Conservation (phyloP, 2,329 filamentous ascomycete species). For the Geoglossum cookeanum region DNA sequence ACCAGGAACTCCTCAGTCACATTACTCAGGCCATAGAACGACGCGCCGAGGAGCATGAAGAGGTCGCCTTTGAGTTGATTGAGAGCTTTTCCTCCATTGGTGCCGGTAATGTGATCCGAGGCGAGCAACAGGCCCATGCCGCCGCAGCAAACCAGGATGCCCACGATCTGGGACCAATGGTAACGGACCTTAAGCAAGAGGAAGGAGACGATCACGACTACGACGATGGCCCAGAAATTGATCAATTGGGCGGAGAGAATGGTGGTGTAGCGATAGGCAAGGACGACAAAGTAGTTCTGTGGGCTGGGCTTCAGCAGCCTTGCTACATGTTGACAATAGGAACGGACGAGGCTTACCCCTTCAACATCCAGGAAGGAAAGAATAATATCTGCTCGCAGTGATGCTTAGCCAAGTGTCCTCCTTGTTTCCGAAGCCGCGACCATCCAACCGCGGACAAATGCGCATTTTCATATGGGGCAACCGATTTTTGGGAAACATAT, state of each 20-base stretch:
- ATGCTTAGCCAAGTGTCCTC: not conserved
- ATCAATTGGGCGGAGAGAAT: constrained; percentile 85
- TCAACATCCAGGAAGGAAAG: constrained; percentile 86
- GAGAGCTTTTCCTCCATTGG: constrained; percentile 46
- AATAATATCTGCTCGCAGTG: constrained; percentile 41
- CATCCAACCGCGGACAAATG: not conserved
- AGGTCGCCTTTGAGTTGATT: constrained; percentile 78
- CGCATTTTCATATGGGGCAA: not conserved
- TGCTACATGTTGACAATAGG: not conserved
- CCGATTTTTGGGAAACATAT: not conserved
- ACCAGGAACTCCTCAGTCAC: constrained; percentile 92
- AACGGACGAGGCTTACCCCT: constrained; percentile 26
- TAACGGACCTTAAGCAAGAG: constrained; percentile 73
- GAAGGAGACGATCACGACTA: constrained; percentile 75
- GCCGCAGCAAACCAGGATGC: constrained; percentile 79
- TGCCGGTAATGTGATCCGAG: constrained; percentile 66
- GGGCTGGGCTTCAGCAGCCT: not conserved
- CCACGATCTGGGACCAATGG: constrained; percentile 63
- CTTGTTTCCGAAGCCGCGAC: not conserved
- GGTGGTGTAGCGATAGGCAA: constrained; percentile 85
- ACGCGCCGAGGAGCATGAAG: constrained; percentile 75
- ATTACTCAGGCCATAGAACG: constrained; percentile 80
- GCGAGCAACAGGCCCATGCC: constrained; percentile 77
- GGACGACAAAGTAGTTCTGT: constrained; percentile 82
- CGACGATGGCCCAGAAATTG: constrained; percentile 96